Base-by-base conservation (phyloP, 2,329 filamentous ascomycete genomes). In the Orbilia javanica region DNA sequence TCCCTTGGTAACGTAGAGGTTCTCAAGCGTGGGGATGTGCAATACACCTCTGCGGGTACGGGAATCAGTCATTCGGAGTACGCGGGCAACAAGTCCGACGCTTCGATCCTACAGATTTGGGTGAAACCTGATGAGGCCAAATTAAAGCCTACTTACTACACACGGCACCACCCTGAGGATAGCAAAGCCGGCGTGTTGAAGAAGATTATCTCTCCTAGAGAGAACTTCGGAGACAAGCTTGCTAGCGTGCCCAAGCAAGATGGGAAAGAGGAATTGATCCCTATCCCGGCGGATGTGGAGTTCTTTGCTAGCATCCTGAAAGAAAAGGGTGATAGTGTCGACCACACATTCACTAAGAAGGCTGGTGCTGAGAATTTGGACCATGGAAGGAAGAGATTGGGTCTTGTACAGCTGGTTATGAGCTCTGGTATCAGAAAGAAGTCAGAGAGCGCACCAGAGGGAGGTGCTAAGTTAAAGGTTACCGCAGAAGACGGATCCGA, bases 1-100 rank as follows among this genome's bases (percentile, higher is more conserved):
- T 92, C 89, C 78, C 94, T 96, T 8, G 75, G 75, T 20, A 79
- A 79, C 44, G 62, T 57, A 18, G 75, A 79, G 31, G 75, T 79
- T n/a, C 48, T 79, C 36, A 74, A 79, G 39, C 63, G 75, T 13
- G 75, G 75, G 5, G 75, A 79, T 18, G 75, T 79, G 11, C 75
- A 79, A 42, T 74, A 79, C 25, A 79, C 75, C 18, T 74, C 69
- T 25, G 75, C 75, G 3, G 75, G 75, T 8, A 79, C 75, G 3
- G 75, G 75, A 20, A 79, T 79, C 25, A 79, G 69, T 44, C 75
- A 79, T 34, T 69, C 63, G 34, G 75, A 79, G 36, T 74, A 79
- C 36, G 70, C 68, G 8, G 69, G 68, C 0, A 57, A 74, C 44
- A 79, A 79, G 48, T 57, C 55, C 2, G 69, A 79, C 46, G 75